Base-by-base conservation (phyloP, 1,284 basidiomycete genomes). In the Marasmius fiardii region DNA sequence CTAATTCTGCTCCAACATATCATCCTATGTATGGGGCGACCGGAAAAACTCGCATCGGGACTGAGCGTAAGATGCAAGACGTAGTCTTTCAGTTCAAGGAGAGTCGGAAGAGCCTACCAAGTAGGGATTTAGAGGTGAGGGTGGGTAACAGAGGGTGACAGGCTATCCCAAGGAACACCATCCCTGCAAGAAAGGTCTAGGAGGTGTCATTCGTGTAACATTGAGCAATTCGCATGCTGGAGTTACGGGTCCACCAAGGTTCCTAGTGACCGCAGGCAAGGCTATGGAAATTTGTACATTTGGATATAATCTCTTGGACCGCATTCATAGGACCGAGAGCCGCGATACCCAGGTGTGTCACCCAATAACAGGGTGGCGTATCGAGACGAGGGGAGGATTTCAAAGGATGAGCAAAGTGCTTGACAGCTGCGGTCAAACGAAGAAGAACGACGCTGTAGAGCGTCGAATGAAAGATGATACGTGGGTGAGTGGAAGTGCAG, bases 121-220 rank as follows among this genome's bases (percentile, higher is more conserved):
- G 23, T 67, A 58, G 6, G 68, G 64, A n/a, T n/a, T n/a, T 4
- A 63, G 66, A 44, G 71, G 64, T 50, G 72, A 60, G 16, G 66
- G 60, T 31, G 10, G 45, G 65, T n/a, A n/a, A n/a, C n/a, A n/a
- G n/a, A n/a, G n/a, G n/a, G n/a, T n/a, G n/a, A n/a, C n/a, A n/a
- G n/a, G n/a, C n/a, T n/a, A n/a, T n/a, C n/a, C n/a, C n/a, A 61
- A 51, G 73, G 70, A 64, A 73, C 71, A 8, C 71, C 70, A 58
- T 73, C 72, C 24, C 72, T 68, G 44, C 70, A 73, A 11, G 70
- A 67, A 2, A 71, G 60, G 7, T 71, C 71, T 43, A 72, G 64
- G 18, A 75, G 63, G 60, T 76, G 73, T 51, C 73, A 70, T 58
- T 74, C 74, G 43, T n/a, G 20, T 21, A 44, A 12, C 11, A 31